Base-by-base conservation (phyloP, 2,329 filamentous ascomycete genomes). In the Neocatenulostroma microsporum region DNA sequence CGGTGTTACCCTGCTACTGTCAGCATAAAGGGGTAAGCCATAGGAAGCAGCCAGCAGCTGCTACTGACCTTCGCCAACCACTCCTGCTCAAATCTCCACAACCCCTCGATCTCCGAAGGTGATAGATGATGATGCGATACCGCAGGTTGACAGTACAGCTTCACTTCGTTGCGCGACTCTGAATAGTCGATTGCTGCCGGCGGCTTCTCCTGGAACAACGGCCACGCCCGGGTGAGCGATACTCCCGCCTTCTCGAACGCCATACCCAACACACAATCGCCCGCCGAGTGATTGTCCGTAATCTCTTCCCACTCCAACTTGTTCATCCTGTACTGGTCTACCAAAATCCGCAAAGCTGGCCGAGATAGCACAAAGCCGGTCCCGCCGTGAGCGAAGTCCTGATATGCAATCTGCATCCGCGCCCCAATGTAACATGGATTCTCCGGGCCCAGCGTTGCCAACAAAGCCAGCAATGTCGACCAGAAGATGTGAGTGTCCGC, bases 401-500 rank as follows among this genome's bases (percentile, higher is more conserved):
- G 60, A 4, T 67, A 62, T 9, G 61, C 67, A 39, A 72, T 67
- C 47, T 63, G 61, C 48, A 68, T 70, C 44, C 68, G 65, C 13
- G 68, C 69, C 20, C 69, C 72, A 18, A 75, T 61, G 49, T 74
- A 76, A 62, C 56, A 4, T 67, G 66, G 39, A 11, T 68, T 51
- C 2, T 52, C 54, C 3, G 64, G 45, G 48, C 76, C 66, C 45
- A 70, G 67, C 15, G 63, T 56, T 15, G 58, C 57, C 17, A 76
- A 59, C 69, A 69, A 76, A 13, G 61, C 54, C 11, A 73, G 48
- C 26, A 75, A 43, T 20, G 69, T 72, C 19, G 63, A 55, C 60
- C 71, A 70, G 7, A 70, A 56, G 28, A 75, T 54, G 42, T 71
- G 74, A 0, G 72, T 74, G 47, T 77, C 73, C 1, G 69, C 67